phyloP scores from a whole-genome alignment of 305 asterid genomes.

The Fraxinus velutina region DNA sequence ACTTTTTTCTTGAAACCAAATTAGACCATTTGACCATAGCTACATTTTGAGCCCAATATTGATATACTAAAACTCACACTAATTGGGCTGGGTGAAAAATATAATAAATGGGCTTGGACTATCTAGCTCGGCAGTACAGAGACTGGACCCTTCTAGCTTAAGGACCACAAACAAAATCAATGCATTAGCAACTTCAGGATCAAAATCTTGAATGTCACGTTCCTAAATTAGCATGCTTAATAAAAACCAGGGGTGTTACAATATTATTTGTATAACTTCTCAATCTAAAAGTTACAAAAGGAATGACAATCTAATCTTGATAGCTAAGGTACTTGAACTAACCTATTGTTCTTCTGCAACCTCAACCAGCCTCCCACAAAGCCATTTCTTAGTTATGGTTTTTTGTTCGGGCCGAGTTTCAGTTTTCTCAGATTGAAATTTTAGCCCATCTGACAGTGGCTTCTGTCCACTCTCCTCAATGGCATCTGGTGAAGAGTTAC shows the following conservation, averaged over 20 bases:
- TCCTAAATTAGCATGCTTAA: background rate
- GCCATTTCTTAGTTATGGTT: slow-evolving; percentile 57
- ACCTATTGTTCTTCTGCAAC: slow-evolving; percentile 48
- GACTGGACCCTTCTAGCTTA: background rate
- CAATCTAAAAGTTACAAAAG: background rate
- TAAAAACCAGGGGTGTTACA: background rate
- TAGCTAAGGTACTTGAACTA: background rate
- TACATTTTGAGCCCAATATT: background rate
- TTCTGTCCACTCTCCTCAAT: slow-evolving; percentile 6
- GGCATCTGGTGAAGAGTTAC: slow-evolving; percentile 23
- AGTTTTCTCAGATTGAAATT: slow-evolving; percentile 12
- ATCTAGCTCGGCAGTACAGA: background rate
- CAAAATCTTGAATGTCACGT: background rate
- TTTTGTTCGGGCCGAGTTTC: background rate
- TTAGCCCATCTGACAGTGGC: slow-evolving; percentile 26
- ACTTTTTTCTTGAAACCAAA: background rate
- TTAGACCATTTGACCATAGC: background rate
- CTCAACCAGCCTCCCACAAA: slow-evolving; percentile 79
- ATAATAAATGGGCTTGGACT: too few relatives aligned
- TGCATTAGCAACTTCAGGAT: background rate
- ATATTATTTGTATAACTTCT: background rate
- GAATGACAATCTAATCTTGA: background rate
- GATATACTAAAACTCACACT: background rate
- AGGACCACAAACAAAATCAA: background rate
- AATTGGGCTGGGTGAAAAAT: background rate